Evolutionary conservation across 805 yeast species (phyloP), one percentile per base, ranked within the genome.

Genomic region (Candida sonorensis): DNA sequence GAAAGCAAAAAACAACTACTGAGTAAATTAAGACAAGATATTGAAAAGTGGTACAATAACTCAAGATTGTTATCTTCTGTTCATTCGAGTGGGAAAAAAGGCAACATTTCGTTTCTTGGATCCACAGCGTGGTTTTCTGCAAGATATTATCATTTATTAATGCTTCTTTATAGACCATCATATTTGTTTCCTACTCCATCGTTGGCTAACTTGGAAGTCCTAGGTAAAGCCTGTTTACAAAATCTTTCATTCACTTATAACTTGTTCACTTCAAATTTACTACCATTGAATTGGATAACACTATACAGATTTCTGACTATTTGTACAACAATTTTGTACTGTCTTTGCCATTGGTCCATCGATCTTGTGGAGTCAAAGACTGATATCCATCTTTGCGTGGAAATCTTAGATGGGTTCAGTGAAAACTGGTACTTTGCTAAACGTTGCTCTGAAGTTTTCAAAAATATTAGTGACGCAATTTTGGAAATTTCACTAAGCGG

Each of bases 271-370:
- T 55, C 65, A 8, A 65, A 62, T 30, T 42, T 64, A 25, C 45
- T 70, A 20, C 76, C 75, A 0, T 46, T 66, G 36, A 69, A 66
- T 35, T 71, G 77, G 77, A 63, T 67, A 14, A 66, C 73, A 1
- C 44, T 67, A 8, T 64, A 66, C 41, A 55, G 72, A 32, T 62
- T 71, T 17, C 37, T 71, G 19, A 62, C 68, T 11, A 59, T 61
- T n/a, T 67, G 74, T 46, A 62, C 72, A 14, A 64, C 70, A 1
- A 54, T 70, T 13, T 43, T 70, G 2, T 66, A 61, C 41, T 69
- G 75, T 41, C 39, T 71, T 13, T 64, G 70, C 31, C 66, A 63
- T 27, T 62, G 69, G 62, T 54, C 64, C 23, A 62, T 69, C 20
- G 72, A 72, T 44, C 45, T 69, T 14, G 48, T 58, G 11, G 71